Conservation (phyloP, 2,329 filamentous ascomycete species). For the Beauveria pseudobassiana region DNA sequence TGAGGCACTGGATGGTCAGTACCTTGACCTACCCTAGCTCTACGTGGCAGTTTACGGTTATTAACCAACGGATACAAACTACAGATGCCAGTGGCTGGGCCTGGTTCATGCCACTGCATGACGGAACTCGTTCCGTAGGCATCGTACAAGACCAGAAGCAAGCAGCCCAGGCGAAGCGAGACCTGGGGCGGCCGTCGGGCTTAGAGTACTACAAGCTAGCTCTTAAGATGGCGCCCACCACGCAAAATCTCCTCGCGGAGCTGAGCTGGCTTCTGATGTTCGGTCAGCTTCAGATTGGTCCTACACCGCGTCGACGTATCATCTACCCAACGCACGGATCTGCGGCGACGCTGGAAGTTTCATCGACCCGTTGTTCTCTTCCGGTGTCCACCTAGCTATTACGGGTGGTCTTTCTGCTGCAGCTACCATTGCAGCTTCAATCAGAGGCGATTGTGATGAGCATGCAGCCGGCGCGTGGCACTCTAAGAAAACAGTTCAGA, state of each 20-base stretch:
- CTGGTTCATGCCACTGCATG: conserved; percentile 43
- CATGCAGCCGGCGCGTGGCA: conserved; percentile 32
- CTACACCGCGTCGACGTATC: conserved; percentile 36
- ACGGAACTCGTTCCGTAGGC: conserved; percentile 36
- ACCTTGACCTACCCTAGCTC: too few relatives aligned
- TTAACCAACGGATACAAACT: too few relatives aligned
- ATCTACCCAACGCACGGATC: conserved; percentile 31
- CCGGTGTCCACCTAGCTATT: conserved; percentile 39
- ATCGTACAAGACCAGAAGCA: conserved; percentile 34
- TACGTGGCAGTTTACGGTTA: too few relatives aligned
- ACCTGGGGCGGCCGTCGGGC: conserved; percentile 12
- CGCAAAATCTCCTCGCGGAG: conserved; percentile 24
- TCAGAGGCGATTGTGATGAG: conserved; percentile 32
- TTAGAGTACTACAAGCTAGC: conserved; percentile 27
- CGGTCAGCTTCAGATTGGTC: conserved; percentile 43
- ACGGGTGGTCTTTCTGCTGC: conserved; percentile 36
- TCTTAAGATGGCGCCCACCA: conserved; percentile 26
- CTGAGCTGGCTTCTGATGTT: conserved; percentile 26
- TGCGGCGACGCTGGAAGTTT: conserved; percentile 41
- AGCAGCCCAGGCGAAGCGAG: conserved; percentile 27
- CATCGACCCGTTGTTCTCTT: conserved; percentile 42
- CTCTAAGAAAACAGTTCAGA: conserved; percentile 34
- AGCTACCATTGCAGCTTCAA: conserved; percentile 32
- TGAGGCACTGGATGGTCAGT: conserved; percentile 31
- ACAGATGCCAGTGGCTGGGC: conserved; percentile 40